phyloP scores from a whole-genome alignment of 371 early-diverging fungal genomes.

The Mucor plumbeus region DNA sequence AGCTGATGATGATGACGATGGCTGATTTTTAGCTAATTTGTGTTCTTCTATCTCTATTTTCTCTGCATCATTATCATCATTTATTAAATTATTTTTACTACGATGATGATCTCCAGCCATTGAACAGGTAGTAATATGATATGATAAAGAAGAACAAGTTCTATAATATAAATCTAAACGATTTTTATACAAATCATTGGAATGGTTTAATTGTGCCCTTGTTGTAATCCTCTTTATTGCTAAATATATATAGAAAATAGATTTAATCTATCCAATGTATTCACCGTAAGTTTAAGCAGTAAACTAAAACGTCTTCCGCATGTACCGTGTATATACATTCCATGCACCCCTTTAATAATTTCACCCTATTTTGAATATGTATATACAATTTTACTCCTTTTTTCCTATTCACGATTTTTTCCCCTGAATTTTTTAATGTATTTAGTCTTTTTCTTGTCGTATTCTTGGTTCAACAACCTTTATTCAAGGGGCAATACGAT shows the following conservation, averaged over 20 bases:
- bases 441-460: too few relatives aligned
- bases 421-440: not conserved
- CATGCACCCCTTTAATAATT: slow-evolving; percentile 17
- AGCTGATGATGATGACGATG: too few relatives aligned
- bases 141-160: slow-evolving; percentile 10
- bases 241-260: too few relatives aligned
- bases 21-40: not conserved
- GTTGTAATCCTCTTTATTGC: slow-evolving; percentile 23
- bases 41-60: slow-evolving; percentile 2
- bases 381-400: slow-evolving; percentile 1
- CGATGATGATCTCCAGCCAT: not conserved
- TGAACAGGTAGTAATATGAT: slow-evolving; percentile 7
- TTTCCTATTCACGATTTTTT: not conserved
- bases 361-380: slow-evolving; percentile 8
- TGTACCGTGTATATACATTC: slow-evolving; percentile 15
- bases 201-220: slow-evolving; percentile 27
- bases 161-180: not conserved
- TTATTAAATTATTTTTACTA: not conserved
- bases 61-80: not conserved
- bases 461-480: too few relatives aligned
- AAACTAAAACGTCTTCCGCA: not conserved
- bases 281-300: slow-evolving; percentile 4
- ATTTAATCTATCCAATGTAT: slow-evolving; percentile 29
- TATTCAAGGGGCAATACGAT: too few relatives aligned
- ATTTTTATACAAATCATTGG: slow-evolving; percentile 13